These are phyloP conservation scores for Solanum infundibuliforme DNA, from an alignment of 257 asterid species.

Conservation along the genomic window DNA sequence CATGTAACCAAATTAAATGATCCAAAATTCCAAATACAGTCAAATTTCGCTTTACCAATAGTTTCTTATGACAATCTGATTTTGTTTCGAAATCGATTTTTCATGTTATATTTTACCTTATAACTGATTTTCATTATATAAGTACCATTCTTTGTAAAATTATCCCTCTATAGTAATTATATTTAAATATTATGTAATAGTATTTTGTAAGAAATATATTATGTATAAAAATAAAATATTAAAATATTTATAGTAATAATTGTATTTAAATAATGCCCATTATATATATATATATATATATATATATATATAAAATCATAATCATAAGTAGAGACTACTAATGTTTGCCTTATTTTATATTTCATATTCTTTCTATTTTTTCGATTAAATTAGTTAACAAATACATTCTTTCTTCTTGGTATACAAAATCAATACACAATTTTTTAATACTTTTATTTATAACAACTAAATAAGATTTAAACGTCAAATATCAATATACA, in stretches of 20 bases:
- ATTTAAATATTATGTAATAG: neutral
- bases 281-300: too few relatives aligned
- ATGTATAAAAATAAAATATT: too few relatives aligned
- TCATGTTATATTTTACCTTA: neutral
- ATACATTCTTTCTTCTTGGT: neutral
- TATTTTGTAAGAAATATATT: too few relatives aligned
- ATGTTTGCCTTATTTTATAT: neutral
- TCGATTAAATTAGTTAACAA: neutral
- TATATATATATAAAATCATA: too few relatives aligned
- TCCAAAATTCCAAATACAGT: neutral
- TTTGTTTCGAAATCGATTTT: neutral
- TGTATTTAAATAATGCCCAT: neutral
- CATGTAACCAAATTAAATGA: neutral
- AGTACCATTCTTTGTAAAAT: neutral
- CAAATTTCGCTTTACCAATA: neutral
- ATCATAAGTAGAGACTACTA: neutral
- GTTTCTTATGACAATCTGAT: neutral
- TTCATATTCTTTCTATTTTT: neutral
- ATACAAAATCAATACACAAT: neutral
- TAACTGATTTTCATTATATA: neutral
- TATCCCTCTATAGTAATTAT: fast-evolving
- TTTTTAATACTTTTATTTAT: neutral
- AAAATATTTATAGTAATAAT: too few relatives aligned
- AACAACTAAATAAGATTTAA: neutral
- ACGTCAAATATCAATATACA: neutral